A percentile compares a stretch with the other conserved stretches of the same genome.
These are phyloP conservation scores for Diaporthe longicolla DNA, from an alignment of 2,329 filamentous ascomycete species.

Conservation along the genomic window DNA sequence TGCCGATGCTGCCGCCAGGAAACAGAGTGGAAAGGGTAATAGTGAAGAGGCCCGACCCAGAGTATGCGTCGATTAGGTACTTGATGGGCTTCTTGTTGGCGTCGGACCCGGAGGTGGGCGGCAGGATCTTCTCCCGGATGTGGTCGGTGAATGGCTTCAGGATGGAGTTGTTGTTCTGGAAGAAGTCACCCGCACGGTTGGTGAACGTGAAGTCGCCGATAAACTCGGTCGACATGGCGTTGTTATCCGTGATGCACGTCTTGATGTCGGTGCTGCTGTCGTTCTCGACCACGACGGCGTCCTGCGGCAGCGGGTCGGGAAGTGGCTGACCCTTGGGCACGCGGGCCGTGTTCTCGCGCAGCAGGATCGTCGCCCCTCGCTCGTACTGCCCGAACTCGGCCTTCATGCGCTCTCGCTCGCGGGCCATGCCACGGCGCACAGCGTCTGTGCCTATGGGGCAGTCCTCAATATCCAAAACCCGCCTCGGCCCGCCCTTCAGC, in stretches of 20 bases:
- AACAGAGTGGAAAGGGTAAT: slow-evolving; percentile 91
- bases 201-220: slow-evolving; percentile 87
- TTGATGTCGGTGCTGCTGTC: slow-evolving; percentile 80
- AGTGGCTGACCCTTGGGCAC: slow-evolving; percentile 65
- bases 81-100: slow-evolving; percentile 69
- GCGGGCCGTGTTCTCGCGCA: slow-evolving; percentile 87
- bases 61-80: slow-evolving; percentile 98
- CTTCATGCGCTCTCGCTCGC: slow-evolving; percentile 82
- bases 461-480: slow-evolving; percentile 94
- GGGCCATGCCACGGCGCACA: slow-evolving; percentile 82
- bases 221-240: slow-evolving; percentile 87
- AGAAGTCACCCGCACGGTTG: slow-evolving; percentile 94
- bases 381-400: slow-evolving; percentile 79
- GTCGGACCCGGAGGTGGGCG: slow-evolving; percentile 51
- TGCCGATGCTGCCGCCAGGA: slow-evolving; percentile 84
- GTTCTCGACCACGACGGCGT: slow-evolving; percentile 66
- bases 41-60: slow-evolving; percentile 96
- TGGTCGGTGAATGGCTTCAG: slow-evolving; percentile 88
- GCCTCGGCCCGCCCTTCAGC: slow-evolving; percentile 79
- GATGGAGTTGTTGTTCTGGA: slow-evolving; percentile 99
- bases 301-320: slow-evolving; percentile 53
- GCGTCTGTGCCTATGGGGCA: slow-evolving; percentile 94
- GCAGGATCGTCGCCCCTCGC: slow-evolving; percentile 87
- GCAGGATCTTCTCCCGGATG: slow-evolving; percentile 84
- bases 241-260: slow-evolving; percentile 89